Evolutionary conservation across 805 yeast species (phyloP).

Genomic region (Saturnispora hagleri): DNA sequence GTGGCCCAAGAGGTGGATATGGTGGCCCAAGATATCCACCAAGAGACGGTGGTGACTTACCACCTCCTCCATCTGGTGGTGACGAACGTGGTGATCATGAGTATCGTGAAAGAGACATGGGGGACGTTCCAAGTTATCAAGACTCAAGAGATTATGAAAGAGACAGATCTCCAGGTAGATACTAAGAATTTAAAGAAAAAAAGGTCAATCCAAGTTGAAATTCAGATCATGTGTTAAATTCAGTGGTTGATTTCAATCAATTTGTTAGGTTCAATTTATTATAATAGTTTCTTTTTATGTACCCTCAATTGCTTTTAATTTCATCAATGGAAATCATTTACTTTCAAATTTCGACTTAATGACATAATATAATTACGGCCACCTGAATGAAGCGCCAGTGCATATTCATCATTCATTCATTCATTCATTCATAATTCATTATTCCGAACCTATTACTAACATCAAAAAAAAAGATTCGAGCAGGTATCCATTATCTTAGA

Average conservation of each 20-base stretch:
- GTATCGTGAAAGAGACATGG: slow-evolving; percentile 6
- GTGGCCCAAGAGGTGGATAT: slow-evolving; percentile 23
- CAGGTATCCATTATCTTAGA: not conserved
- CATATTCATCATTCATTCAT: not conserved
- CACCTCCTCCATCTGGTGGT: slow-evolving; percentile 25
- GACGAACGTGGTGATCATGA: slow-evolving; percentile 18
- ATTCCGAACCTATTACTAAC: not conserved
- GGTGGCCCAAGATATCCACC: slow-evolving; percentile 18
- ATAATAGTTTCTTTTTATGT: slow-evolving; percentile 2
- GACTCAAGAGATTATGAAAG: slow-evolving; percentile 46
- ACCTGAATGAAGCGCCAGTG: not conserved
- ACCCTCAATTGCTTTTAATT: slow-evolving; percentile 2
- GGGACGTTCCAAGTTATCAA: slow-evolving; percentile 9
- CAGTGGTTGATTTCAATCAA: slow-evolving; percentile 1
- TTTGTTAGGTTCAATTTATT: not conserved
- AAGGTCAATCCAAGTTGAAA: not conserved
- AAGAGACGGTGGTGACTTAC: slow-evolving; percentile 26
- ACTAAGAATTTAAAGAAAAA: slow-evolving; percentile 28
- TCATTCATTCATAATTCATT: not conserved
- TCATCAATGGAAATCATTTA: slow-evolving; percentile 1
- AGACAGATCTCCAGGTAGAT: slow-evolving; percentile 74
- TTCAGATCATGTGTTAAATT: not conserved
- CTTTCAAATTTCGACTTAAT: not conserved
- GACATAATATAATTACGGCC: not conserved
- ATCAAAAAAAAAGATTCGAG: not conserved